Base-by-base conservation (phyloP, 1,139 yeast genomes). In the Yarrowia galli region DNA sequence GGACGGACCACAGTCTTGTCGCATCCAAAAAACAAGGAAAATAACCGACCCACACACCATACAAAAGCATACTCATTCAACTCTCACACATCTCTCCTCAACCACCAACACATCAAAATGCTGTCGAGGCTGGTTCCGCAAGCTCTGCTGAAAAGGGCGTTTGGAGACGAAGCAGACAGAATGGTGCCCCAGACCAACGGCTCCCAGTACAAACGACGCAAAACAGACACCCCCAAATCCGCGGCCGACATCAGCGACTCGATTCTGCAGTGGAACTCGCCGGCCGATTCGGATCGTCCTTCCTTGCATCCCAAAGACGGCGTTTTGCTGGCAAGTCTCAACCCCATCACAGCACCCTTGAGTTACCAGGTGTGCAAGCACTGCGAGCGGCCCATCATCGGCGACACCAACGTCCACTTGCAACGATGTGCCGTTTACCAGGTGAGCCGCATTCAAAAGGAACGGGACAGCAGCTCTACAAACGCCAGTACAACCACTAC, bases 351-450 rank as follows among this genome's bases (percentile, higher is more conserved):
- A 8, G 66, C 66, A 1, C 66, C 66, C 1, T 12, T 61, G 45
- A 35, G 25, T 9, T 61, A 61, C 56, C 54, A 61, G 66, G 54
- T 61, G 18, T 61, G 66, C 38, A 36, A n/a, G 16, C 66, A 61
- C 38, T 61, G 66, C 25, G 28, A 48, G 5, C 22, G 66, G 46
- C 66, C 66, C 3, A 10, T 61, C n/a, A 46, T 61, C 13, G 66
- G 66, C 23, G 66, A 61, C 25, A 61, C 54, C 7, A n/a, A 3
- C 28, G 35, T 46, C 1, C 66, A 46, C 10, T 15, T 61, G 6
- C 66, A 61, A 18, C 66, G 46, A n/a, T 61, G 66, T n/a, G 36
- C 66, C 6, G 66, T 48, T 18, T 46, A 61, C 18, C 66, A 46
- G 36, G 46, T 46, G 9, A 12, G 15, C 10, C 25, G 66, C 18